Evolutionary conservation across 768 basidiomycete species (phyloP).

Genomic region (Russula sp.): DNA sequence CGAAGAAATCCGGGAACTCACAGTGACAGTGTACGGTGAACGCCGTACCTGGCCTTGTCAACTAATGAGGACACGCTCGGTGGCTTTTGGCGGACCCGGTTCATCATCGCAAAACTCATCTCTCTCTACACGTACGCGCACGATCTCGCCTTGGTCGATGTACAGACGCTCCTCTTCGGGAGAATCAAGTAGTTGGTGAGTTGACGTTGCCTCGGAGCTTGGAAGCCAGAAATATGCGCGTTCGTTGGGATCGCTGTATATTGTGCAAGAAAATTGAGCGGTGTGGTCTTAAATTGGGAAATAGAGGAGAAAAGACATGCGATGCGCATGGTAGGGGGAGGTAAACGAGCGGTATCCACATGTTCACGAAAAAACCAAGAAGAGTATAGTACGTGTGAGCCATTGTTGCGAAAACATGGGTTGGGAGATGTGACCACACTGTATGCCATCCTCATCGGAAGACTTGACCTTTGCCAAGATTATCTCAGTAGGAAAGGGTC

Average conservation of each 20-base stretch:
- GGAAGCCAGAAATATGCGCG: slow-evolving; percentile 84
- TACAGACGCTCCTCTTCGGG: slow-evolving; percentile 69
- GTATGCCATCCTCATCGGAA: slow-evolving; percentile 79
- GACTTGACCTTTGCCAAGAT: slow-evolving; percentile 86
- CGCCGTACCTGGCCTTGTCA: slow-evolving; percentile 48
- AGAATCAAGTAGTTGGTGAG: slow-evolving; percentile 68
- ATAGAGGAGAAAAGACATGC: slow-evolving; percentile 42
- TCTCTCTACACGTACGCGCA: slow-evolving; percentile 74
- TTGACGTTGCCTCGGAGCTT: slow-evolving; percentile 47
- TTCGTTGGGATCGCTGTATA: slow-evolving; percentile 70
- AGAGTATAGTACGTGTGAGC: not conserved
- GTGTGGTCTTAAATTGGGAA: not conserved
- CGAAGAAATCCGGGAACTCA: slow-evolving; percentile 38
- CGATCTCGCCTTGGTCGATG: slow-evolving; percentile 70
- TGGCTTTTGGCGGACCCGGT: slow-evolving; percentile 75
- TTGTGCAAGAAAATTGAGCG: not conserved
- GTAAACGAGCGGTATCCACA: slow-evolving; percentile 75
- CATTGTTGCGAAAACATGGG: not conserved
- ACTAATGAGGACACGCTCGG: slow-evolving; percentile 61
- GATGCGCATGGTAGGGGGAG: slow-evolving; percentile 81
- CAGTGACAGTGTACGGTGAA: slow-evolving; percentile 69
- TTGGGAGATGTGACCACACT: slow-evolving; percentile 50
- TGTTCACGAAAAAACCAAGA: slow-evolving; percentile 86
- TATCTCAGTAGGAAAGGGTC: slow-evolving; percentile 88
- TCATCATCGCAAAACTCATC: slow-evolving; percentile 87